Base-by-base conservation (phyloP, 129 eudicot species). In the Chrysanthemum lavandulifolium region DNA sequence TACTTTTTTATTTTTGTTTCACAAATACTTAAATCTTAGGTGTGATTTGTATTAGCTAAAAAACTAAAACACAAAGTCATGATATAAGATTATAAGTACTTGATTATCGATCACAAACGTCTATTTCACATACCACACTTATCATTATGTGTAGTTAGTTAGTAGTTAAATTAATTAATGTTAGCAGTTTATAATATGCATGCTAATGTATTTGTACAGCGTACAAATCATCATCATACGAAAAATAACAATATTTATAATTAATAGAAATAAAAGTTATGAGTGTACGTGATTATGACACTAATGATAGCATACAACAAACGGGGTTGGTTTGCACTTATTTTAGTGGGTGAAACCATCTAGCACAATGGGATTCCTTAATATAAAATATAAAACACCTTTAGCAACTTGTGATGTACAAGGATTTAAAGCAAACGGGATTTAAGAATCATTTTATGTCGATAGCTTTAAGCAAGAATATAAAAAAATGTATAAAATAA, bases 401-500 rank as follows among this genome's bases (percentile, higher is more conserved):
- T 78, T 72, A 25, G 73, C 68, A 78, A 78, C 68, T 74, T 67
- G 80, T 58, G 19, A 15, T 76, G 69, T 68, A 59, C 82, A 78
- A 65, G 82, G 73, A 72, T 72, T 56, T 65, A 71, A 78, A 78
- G 73, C 58, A 57, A 72, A 65, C 49, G 68, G 12, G 68, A 64
- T 73, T 77, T 65, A 48, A 61, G 82, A 78, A 78, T 78, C 61
- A 18, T 78, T 62, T 77, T 65, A 64, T 78, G 82, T 78, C 82
- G 52, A 78, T 63, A 63, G 62, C 81, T 71, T 77, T 64, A 78
- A 68, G 66, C 64, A 76, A 76, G 69, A 68, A 76, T 76, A 76
- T 13, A 49, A 10, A 10, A 7, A 43, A 12, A 11, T 15, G 4
- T 1, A 52, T 27, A 9, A 52, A 66, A 40, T 71, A 71, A 54